Percentiles rank a stretch among this genome's conserved stretches.
Conservation (phyloP, 2,329 filamentous ascomycete genomes). For the Nigrograna mackinnonii region DNA sequence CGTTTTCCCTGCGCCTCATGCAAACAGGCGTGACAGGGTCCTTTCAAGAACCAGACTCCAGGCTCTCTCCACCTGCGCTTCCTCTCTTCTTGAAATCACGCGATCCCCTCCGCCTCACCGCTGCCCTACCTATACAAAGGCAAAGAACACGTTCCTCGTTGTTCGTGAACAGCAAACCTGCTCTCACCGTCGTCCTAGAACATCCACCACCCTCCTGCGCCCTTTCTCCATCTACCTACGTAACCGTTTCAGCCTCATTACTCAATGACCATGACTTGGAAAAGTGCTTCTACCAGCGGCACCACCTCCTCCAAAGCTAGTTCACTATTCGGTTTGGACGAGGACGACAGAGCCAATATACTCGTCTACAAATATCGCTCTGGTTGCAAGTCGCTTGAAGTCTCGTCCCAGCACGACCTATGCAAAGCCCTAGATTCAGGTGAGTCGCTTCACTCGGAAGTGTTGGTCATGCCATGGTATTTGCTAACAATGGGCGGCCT, state of each 20-base stretch:
- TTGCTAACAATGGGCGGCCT: constrained; percentile 15
- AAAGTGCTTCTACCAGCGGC: constrained; percentile 47
- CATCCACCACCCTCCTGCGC: too few relatives aligned
- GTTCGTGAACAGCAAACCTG: too few relatives aligned
- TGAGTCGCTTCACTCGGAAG: too few relatives aligned
- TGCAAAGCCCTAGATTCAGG: constrained; percentile 42
- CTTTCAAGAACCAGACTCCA: neutral
- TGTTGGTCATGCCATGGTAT: neutral
- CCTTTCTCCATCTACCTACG: too few relatives aligned
- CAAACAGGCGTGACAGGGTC: neutral
- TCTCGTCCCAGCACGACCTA: constrained; percentile 49
- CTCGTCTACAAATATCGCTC: constrained; percentile 52
- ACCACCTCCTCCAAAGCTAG: constrained; percentile 40
- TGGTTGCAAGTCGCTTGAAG: constrained; percentile 40
- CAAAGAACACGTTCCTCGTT: too few relatives aligned
- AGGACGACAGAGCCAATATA: constrained; percentile 46
- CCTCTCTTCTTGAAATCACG: too few relatives aligned
- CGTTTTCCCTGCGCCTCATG: too few relatives aligned
- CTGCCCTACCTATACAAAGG: too few relatives aligned
- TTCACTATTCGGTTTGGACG: constrained; percentile 48
- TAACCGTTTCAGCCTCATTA: neutral
- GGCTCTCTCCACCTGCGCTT: too few relatives aligned
- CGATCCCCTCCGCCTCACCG: too few relatives aligned
- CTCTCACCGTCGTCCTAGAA: too few relatives aligned
- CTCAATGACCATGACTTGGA: constrained; percentile 43